Evolutionary conservation across 176 grass and related monocot genomes (phyloP).

Genomic region (Elaeis guineensis): DNA sequence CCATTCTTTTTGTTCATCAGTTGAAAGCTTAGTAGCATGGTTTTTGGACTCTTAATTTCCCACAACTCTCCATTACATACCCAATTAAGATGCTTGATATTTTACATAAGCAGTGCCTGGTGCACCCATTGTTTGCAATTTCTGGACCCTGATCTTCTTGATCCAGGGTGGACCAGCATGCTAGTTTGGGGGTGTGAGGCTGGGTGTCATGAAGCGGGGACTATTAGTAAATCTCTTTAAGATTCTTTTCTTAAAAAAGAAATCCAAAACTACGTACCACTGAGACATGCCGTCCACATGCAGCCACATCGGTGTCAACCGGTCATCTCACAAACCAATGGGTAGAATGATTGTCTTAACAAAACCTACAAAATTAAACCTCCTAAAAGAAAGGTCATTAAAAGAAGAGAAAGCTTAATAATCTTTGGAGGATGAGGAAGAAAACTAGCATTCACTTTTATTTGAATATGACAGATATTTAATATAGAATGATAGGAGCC

Average conservation of each 20-base stretch:
- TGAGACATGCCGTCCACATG: conserved; percentile 2
- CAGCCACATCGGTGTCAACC: neutral
- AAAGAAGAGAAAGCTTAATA: conserved; percentile 26
- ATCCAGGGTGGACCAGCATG: too few relatives aligned
- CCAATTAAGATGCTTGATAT: too few relatives aligned
- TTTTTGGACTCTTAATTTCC: neutral
- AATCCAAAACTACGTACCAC: neutral
- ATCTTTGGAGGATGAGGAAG: neutral
- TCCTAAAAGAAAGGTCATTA: neutral
- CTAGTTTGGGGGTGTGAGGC: too few relatives aligned
- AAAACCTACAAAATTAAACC: conserved; percentile 1
- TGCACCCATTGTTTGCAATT: too few relatives aligned
- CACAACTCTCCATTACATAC: too few relatives aligned
- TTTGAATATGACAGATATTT: neutral
- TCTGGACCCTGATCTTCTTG: too few relatives aligned
- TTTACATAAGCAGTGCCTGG: too few relatives aligned
- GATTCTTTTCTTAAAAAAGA: too few relatives aligned
- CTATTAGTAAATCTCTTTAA: too few relatives aligned
- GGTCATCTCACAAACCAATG: conserved; percentile 3
- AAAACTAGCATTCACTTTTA: conserved; percentile 3
- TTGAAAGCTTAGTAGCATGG: neutral
- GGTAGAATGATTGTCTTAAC: conserved; percentile 15
- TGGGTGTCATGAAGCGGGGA: too few relatives aligned
- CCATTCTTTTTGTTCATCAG: neutral
- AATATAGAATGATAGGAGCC: conserved; percentile 2